phyloP scores from a whole-genome alignment of 495 filamentous ascomycete genomes.

The Tuber microsphaerosporum region DNA sequence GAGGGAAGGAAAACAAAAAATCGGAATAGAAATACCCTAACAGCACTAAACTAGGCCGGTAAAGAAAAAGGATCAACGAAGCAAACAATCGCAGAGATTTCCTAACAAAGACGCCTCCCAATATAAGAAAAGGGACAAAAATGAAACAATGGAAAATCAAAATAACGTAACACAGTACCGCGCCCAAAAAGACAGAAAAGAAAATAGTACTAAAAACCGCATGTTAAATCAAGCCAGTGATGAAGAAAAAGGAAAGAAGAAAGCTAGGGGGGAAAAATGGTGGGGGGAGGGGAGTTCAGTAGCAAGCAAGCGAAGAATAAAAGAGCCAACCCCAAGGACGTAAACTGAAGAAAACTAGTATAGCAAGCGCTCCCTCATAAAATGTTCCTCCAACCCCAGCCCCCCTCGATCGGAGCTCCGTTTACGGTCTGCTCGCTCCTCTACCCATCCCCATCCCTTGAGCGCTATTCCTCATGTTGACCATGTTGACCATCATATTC shows the following conservation, averaged over 20 bases:
- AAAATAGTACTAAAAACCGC: neutral
- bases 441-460: conserved; percentile 34
- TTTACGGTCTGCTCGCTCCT: neutral
- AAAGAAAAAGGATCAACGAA: conserved; percentile 12
- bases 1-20: conserved; percentile 7
- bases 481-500: conserved; percentile 26
- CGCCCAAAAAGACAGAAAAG: conserved; percentile 3
- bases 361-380: neutral
- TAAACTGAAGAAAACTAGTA: neutral
- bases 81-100: conserved; percentile 11
- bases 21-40: conserved; percentile 7
- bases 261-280: neutral
- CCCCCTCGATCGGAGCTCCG: neutral
- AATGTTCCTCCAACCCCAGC: neutral
- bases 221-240: neutral
- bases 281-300: neutral
- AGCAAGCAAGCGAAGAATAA: neutral
- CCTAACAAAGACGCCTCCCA: conserved; percentile 12
- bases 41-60: conserved; percentile 2
- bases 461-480: conserved; percentile 19
- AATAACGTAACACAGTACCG: neutral
- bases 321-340: neutral
- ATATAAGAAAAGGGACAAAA: conserved; percentile 7
- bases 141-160: neutral
- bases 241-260: neutral